Evolutionary conservation across 257 asterid species (phyloP), one percentile per base, ranked within the genome.

Genomic region (Mentha longifolia): DNA sequence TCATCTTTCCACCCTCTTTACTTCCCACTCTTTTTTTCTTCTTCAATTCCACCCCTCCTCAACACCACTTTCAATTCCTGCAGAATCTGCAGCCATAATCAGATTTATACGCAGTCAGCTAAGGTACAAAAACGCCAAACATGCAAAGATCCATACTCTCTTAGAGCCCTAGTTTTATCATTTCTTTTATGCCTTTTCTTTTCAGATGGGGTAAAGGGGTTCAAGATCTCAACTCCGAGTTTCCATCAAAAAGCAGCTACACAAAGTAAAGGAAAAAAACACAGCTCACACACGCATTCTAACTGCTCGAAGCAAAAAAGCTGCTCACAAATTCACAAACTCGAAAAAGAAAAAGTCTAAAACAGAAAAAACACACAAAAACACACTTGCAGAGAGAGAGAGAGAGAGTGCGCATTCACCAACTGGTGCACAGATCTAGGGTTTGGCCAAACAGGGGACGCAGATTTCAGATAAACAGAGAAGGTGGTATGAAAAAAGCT

Each of bases 371-470:
- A 82, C 54, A 57, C 78, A 68, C 78, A 74, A 30, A 82, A 42
- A 74, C 68, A 74, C 77, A 74, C 51, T 72, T 35, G 76, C 74
- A 79, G 84, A 30, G 72, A 0, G 37, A 8, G 2, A 63, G 16
- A 42, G 72, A 45, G 70, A 70, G 78, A 64, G 83, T 28, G 71
- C n/a, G 74, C 51, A 73, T 73, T 80, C 84, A 88, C 87, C 95
- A 81, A 84, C 73, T 67, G 80, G 85, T 86, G 86, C 86, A 83
- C 96, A 90, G 96, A 92, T 92, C 96, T 92, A 86, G 98, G 92
- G 96, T 89, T 92, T 84, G 80, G 80, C 83, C 81, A 85, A 79
- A 87, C 89, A 87, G 78, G 82, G 81, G 71, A 84, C 73, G 76
- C 68, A 74, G 58, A 74, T 70, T 62, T 65, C 66, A 60, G 65